Percentiles rank a stretch among this genome's conserved stretches.
Evolutionary conservation across 2,329 filamentous ascomycete genomes (phyloP).

Genomic region (Acrocalymma vagum): DNA sequence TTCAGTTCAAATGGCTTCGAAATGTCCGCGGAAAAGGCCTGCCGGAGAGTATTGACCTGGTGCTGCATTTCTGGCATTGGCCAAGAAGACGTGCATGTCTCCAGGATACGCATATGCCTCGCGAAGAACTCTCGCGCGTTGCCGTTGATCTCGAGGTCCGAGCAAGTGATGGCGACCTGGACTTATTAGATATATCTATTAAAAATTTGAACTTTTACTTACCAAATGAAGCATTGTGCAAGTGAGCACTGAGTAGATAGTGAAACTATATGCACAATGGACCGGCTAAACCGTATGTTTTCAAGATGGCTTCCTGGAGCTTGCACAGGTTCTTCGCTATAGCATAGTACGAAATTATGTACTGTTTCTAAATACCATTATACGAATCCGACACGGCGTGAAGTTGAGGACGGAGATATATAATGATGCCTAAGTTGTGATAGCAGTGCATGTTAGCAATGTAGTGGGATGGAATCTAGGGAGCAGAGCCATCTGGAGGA

Average conservation of each 20-base stretch:
- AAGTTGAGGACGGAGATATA: slow-evolving; percentile 88
- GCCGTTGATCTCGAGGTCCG: slow-evolving; percentile 84
- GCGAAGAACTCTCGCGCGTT: slow-evolving; percentile 91
- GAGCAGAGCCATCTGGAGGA: slow-evolving; percentile 78
- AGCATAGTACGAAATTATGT: slow-evolving; percentile 86
- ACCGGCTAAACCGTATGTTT: slow-evolving; percentile 79
- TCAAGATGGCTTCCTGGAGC: slow-evolving; percentile 83
- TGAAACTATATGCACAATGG: slow-evolving; percentile 94
- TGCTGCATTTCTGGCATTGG: slow-evolving; percentile 89
- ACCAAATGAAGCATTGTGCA: slow-evolving; percentile 95
- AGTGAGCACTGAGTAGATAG: slow-evolving; percentile 89
- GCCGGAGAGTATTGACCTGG: slow-evolving; percentile 86
- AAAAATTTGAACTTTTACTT: no score
- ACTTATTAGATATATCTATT: slow-evolving; percentile 21
- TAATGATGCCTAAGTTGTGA: slow-evolving; percentile 83
- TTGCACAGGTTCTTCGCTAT: slow-evolving; percentile 87
- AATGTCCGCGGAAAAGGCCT: slow-evolving; percentile 88
- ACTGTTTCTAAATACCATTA: slow-evolving; percentile 83
- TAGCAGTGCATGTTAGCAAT: slow-evolving; percentile 90
- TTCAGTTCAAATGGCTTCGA: slow-evolving; percentile 90
- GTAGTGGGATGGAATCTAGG: slow-evolving; percentile 87
- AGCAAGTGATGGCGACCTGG: slow-evolving; percentile 90
- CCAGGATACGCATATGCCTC: slow-evolving; percentile 91
- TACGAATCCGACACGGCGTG: slow-evolving; percentile 77
- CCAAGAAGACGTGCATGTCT: slow-evolving; percentile 83